Percentiles rank a stretch among this genome's conserved stretches.
Conservation (phyloP, 225 moss, liverwort and hornwort species). For the Lunularia cruciata region DNA sequence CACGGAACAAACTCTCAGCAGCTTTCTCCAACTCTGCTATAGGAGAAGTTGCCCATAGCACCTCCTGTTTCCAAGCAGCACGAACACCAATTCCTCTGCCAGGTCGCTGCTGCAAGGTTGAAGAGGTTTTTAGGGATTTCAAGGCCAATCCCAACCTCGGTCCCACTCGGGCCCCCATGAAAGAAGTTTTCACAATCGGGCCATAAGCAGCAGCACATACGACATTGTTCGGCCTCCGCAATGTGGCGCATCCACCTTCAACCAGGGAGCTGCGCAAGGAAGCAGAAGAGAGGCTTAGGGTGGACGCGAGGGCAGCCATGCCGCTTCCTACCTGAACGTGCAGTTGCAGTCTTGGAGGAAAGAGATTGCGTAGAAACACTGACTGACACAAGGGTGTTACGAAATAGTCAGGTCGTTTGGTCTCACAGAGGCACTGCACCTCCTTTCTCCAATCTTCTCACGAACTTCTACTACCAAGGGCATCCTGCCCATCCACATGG, state of each 20-base stretch:
- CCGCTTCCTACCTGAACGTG: too few relatives aligned
- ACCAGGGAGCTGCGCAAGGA: conserved; percentile 11
- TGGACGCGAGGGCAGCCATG: conserved; percentile 13
- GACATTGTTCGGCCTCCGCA: conserved; percentile 9
- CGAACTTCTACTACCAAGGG: too few relatives aligned
- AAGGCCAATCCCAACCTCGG: conserved; percentile 9
- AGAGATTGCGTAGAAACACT: too few relatives aligned
- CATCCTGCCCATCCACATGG: too few relatives aligned
- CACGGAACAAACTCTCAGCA: conserved; percentile 74
- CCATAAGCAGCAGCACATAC: neutral
- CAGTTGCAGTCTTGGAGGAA: too few relatives aligned
- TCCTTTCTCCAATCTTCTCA: too few relatives aligned
- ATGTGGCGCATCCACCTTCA: conserved; percentile 5
- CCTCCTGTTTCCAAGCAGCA: conserved; percentile 91
- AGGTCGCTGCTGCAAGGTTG: conserved; percentile 2
- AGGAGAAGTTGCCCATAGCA: conserved; percentile 79
- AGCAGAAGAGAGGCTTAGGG: neutral
- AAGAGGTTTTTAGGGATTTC: neutral
- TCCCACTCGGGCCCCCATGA: conserved; percentile 12
- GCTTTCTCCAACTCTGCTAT: conserved; percentile 65
- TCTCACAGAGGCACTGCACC: too few relatives aligned
- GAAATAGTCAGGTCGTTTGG: too few relatives aligned
- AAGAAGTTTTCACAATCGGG: neutral
- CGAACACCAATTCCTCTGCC: conserved; percentile 10
- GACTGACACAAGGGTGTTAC: too few relatives aligned